phyloP scores from a whole-genome alignment of 129 eudicot species.

The Sambucus nigra region DNA sequence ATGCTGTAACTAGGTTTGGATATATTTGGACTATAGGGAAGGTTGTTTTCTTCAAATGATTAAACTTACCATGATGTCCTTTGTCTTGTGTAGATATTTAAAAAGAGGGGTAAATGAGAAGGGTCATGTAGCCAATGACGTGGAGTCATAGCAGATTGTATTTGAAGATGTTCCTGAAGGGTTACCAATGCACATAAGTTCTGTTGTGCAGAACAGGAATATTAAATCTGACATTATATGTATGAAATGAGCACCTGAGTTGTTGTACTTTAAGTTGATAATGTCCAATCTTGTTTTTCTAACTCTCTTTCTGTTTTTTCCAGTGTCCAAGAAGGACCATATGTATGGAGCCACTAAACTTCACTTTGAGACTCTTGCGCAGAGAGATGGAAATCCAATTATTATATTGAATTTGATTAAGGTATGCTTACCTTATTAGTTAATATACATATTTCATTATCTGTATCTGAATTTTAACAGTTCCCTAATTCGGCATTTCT shows the following conservation, averaged over 20 bases:
- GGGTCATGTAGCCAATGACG: conserved; percentile 98
- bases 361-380: conserved; percentile 80
- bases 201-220: conserved; percentile 91
- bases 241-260: conserved; percentile 23
- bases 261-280: conserved; percentile 5
- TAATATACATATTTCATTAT: background rate
- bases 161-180: conserved; percentile 71
- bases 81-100: conserved; percentile 43
- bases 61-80: background rate
- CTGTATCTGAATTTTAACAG: background rate
- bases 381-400: conserved; percentile 94
- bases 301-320: conserved; percentile 12
- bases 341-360: conserved; percentile 71
- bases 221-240: conserved; percentile 79
- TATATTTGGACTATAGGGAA: conserved; percentile 1
- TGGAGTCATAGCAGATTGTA: conserved; percentile 94
- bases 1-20: conserved; percentile 93
- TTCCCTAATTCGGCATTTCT: background rate
- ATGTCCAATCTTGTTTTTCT: conserved; percentile 1
- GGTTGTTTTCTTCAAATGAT: background rate
- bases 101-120: conserved; percentile 92
- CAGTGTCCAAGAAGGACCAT: conserved; percentile 79
- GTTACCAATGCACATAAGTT: conserved; percentile 48
- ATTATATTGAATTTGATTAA: conserved; percentile 82
- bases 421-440: conserved; percentile 30